phyloP scores from a whole-genome alignment of 2,329 filamentous ascomycete species.

The Sclerotinia borealis region DNA sequence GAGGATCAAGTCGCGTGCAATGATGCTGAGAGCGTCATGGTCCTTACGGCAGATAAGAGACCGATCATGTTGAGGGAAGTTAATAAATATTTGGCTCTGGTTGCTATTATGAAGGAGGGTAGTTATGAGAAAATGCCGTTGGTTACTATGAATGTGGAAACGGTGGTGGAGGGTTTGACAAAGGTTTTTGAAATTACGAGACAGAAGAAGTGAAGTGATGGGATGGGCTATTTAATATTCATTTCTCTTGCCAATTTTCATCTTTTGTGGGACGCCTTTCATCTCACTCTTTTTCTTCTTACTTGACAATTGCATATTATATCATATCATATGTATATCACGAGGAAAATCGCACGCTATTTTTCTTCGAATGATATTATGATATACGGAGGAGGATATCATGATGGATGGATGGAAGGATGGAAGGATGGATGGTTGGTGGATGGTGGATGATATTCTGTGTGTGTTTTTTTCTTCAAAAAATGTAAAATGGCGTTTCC shows the following conservation, averaged over 20 bases:
- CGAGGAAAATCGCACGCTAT: not conserved
- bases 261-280: not conserved
- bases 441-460: too few species aligned
- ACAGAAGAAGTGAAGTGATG: conserved; percentile 39
- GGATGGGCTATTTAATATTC: too few species aligned
- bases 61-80: conserved; percentile 65
- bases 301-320: too few species aligned
- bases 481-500: too few species aligned
- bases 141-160: conserved; percentile 82
- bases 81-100: conserved; percentile 69
- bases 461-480: too few species aligned
- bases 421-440: not conserved
- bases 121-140: conserved; percentile 77
- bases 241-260: too few species aligned
- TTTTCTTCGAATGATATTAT: not conserved
- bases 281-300: too few species aligned
- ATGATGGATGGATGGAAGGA: not conserved
- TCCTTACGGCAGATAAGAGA: conserved; percentile 54
- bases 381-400: not conserved
- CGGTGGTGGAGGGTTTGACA: conserved; percentile 70
- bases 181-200: conserved; percentile 74
- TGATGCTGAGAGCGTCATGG: conserved; percentile 62
- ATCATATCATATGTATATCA: too few species aligned
- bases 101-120: conserved; percentile 82
- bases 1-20: conserved; percentile 61